phyloP scores from a whole-genome alignment of 768 basidiomycete species.

The Psilocybe cubensis region DNA sequence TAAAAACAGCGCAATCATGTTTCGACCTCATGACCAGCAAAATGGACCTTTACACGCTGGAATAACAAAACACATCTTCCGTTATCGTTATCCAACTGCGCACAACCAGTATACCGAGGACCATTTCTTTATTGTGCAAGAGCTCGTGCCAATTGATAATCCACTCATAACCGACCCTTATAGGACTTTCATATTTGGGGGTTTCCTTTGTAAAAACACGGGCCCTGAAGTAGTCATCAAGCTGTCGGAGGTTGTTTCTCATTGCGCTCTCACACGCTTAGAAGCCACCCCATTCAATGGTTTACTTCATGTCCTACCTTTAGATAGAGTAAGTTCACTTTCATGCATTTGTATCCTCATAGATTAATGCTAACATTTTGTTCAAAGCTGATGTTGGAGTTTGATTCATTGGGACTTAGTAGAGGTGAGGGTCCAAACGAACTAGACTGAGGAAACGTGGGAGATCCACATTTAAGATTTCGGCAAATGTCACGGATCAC shows the following conservation, averaged over 20 bases:
- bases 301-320: neutral
- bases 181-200: slow-evolving; percentile 3
- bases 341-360: no score
- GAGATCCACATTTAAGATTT: no score
- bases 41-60: neutral
- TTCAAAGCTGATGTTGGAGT: no score
- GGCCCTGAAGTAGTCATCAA: neutral
- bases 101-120: neutral
- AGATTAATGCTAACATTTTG: no score
- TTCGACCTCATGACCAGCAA: neutral
- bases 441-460: no score
- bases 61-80: slow-evolving; percentile 7
- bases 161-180: neutral
- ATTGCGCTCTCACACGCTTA: neutral
- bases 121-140: neutral
- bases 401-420: no score
- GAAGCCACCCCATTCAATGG: neutral
- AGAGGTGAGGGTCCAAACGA: no score
- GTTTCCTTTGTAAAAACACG: slow-evolving; percentile 1
- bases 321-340: slow-evolving; percentile 2
- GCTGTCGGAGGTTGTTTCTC: neutral
- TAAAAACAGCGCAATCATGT: slow-evolving; percentile 8
- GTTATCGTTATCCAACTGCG: neutral
- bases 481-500: no score
- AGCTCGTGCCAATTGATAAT: neutral